Evolutionary conservation across 73 alveolate genomes (phyloP).

Genomic region (Paramecium sonneborni): DNA sequence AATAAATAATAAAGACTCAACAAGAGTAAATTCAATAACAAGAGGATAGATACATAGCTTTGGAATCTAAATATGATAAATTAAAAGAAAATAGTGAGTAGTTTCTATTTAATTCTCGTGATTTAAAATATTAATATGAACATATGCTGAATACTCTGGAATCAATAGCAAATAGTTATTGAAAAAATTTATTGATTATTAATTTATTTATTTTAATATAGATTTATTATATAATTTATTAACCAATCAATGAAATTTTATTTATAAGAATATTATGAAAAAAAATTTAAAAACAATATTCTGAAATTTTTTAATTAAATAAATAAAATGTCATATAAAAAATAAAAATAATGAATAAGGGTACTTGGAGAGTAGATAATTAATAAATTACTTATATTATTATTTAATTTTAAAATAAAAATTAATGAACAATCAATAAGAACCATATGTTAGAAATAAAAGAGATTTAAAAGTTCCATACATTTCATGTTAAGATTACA

Average conservation of each 20-base stretch:
- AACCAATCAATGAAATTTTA: background rate
- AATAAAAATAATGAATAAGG: background rate
- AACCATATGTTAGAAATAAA: constrained; percentile 55
- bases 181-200: background rate
- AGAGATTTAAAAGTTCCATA: constrained; percentile 46
- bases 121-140: background rate
- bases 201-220: background rate
- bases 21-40: background rate
- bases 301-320: background rate
- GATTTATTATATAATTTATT: background rate
- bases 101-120: background rate
- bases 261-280: background rate
- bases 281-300: background rate
- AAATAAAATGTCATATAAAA: background rate
- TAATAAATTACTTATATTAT: background rate
- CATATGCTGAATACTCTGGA: constrained; percentile 15
- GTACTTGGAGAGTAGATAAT: background rate
- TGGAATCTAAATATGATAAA: background rate
- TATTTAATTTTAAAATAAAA: background rate
- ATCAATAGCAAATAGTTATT: constrained; percentile 10
- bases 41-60: background rate
- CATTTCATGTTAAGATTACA: constrained; percentile 47
- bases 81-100: background rate
- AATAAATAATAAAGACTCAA: background rate
- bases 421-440: constrained; percentile 36